phyloP scores from a whole-genome alignment of 2,329 filamentous ascomycete genomes.

The Orbilia oligospora region DNA sequence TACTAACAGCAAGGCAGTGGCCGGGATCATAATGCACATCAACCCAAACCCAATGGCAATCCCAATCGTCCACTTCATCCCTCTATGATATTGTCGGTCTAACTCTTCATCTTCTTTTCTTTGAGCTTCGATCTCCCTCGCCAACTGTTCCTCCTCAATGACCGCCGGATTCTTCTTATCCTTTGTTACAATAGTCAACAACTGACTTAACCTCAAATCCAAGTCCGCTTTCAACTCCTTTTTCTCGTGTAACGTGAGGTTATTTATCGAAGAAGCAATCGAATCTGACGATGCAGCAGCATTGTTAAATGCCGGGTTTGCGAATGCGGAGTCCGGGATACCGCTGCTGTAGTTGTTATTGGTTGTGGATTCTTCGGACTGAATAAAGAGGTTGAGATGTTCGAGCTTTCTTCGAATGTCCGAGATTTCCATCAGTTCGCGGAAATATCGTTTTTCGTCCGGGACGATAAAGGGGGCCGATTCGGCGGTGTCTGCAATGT shows the following conservation, averaged over 20 bases:
- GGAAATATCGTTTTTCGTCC: slow-evolving; percentile 57
- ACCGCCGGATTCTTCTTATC: slow-evolving; percentile 55
- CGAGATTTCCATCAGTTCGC: slow-evolving; percentile 50
- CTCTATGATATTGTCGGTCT: slow-evolving; percentile 45
- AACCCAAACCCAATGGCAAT: slow-evolving; percentile 50
- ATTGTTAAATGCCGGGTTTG: slow-evolving; percentile 48
- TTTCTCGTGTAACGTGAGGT: slow-evolving; percentile 48
- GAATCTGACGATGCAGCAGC: slow-evolving; percentile 49
- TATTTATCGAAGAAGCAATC: slow-evolving; percentile 50
- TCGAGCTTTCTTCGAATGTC: slow-evolving; percentile 47
- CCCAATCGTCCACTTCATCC: slow-evolving; percentile 59
- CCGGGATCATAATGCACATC: slow-evolving; percentile 57
- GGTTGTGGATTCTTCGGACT: slow-evolving; percentile 47
- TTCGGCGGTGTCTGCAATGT: slow-evolving; percentile 45
- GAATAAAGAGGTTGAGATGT: slow-evolving; percentile 52
- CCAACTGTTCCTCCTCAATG: slow-evolving; percentile 51
- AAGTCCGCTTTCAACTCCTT: slow-evolving; percentile 56
- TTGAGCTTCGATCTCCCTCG: slow-evolving; percentile 50
- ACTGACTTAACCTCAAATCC: slow-evolving; percentile 50
- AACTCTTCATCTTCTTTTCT: slow-evolving; percentile 44
- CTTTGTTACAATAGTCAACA: slow-evolving; percentile 50
- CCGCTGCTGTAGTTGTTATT: not conserved
- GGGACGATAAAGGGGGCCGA: slow-evolving; percentile 58
- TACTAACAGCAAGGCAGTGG: slow-evolving; percentile 46
- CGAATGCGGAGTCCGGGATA: slow-evolving; percentile 31